These are phyloP conservation scores for Rutstroemia sp. DNA, from an alignment of 2,329 filamentous ascomycete genomes.

Conservation along the genomic window DNA sequence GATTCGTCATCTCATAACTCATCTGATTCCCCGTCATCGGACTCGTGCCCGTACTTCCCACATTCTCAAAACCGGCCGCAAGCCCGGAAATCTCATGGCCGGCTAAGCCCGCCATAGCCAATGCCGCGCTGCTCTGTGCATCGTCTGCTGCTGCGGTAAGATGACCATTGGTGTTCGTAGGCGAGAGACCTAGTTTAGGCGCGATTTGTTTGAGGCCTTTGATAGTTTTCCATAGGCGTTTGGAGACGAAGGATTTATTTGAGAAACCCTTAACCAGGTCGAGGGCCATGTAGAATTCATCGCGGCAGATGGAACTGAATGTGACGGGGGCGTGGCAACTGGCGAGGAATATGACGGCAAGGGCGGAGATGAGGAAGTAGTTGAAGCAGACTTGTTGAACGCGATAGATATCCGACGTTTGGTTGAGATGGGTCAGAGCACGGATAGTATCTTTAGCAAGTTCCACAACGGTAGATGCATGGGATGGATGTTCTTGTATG, in stretches of 20 bases:
- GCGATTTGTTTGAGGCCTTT: conserved; percentile 62
- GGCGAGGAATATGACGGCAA: conserved; percentile 58
- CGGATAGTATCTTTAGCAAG: conserved; percentile 71
- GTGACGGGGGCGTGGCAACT: conserved; percentile 67
- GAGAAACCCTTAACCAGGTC: conserved; percentile 68
- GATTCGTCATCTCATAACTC: conserved; percentile 31
- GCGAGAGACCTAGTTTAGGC: conserved; percentile 50
- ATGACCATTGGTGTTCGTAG: background rate
- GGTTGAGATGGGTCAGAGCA: conserved; percentile 63
- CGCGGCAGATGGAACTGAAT: conserved; percentile 60
- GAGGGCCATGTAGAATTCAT: conserved; percentile 73
- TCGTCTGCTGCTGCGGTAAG: conserved; percentile 31
- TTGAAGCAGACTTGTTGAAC: conserved; percentile 71
- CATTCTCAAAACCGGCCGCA: conserved; percentile 10
- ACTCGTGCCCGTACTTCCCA: conserved; percentile 12
- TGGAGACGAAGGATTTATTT: conserved; percentile 62
- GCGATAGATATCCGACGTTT: conserved; percentile 63
- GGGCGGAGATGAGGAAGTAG: conserved; percentile 50
- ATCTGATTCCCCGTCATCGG: conserved; percentile 30
- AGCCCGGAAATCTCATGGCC: conserved; percentile 28
- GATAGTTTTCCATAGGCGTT: conserved; percentile 64
- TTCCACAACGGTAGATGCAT: conserved; percentile 68
- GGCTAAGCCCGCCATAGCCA: conserved; percentile 50
- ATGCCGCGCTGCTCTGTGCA: conserved; percentile 42
- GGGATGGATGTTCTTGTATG: conserved; percentile 67